Evolutionary conservation across 2,329 filamentous ascomycete genomes (phyloP).

Genomic region (Venturia oleaginea): DNA sequence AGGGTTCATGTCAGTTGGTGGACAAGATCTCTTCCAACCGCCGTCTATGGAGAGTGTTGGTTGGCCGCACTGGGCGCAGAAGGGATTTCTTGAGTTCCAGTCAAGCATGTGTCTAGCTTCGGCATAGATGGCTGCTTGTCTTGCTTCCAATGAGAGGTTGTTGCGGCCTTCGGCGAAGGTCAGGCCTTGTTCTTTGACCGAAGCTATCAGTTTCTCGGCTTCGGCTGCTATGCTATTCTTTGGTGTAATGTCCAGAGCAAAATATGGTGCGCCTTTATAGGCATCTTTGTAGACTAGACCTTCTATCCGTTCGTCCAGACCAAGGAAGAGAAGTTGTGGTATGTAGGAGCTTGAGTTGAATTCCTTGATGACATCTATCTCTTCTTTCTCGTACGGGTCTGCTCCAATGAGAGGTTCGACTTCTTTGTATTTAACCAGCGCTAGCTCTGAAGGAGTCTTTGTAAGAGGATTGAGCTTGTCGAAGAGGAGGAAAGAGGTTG

Average conservation of each 20-base stretch:
- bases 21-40: conserved; percentile 73
- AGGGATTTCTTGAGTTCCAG: conserved; percentile 90
- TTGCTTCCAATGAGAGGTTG: conserved; percentile 49
- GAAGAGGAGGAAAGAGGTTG: conserved; percentile 66
- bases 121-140: conserved; percentile 81
- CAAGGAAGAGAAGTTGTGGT: conserved; percentile 75
- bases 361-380: conserved; percentile 61
- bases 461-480: conserved; percentile 69
- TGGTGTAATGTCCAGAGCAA: conserved; percentile 81
- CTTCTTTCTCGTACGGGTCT: conserved; percentile 60
- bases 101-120: conserved; percentile 82
- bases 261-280: conserved; percentile 75
- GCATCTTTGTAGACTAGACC: conserved; percentile 54
- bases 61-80: conserved; percentile 82
- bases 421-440: conserved; percentile 59
- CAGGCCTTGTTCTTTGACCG: conserved; percentile 51
- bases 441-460: conserved; percentile 51
- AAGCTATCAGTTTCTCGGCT: conserved; percentile 51
- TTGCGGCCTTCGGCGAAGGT: conserved; percentile 60
- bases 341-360: conserved; percentile 63
- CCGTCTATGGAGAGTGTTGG: conserved; percentile 70
- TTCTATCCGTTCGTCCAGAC: conserved; percentile 56
- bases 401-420: conserved; percentile 61
- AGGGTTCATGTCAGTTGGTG: conserved; percentile 53
- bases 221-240: conserved; percentile 53